Base-by-base conservation (phyloP, 345 rosid genomes). In the Ricinus communis region DNA sequence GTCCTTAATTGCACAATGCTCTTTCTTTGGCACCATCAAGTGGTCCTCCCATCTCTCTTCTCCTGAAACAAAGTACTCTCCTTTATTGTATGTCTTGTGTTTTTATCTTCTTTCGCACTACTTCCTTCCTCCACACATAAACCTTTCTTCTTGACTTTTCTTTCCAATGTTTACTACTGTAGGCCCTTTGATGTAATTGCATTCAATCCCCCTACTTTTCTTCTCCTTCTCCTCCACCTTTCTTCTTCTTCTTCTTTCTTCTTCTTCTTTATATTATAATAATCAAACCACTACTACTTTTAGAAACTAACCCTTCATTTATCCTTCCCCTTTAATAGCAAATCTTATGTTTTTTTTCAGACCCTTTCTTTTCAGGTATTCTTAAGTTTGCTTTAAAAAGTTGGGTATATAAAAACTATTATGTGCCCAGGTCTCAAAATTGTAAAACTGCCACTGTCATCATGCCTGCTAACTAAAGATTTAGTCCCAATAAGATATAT, bases 21-120 rank as follows among this genome's bases (percentile, higher is more conserved):
- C 22, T 16, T 58, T 19, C 43, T 58, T 58, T 58, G 63, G 24
- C 63, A 30, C 22, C n/a, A 15, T 14, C 45, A 25, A 38, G 75
- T 82, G 82, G 82, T 75, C 82, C 80, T 54, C 0, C n/a, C n/a
- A n/a, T n/a, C 11, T 27, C 4, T 15, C n/a, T 8, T 7, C 22
- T 58, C 13, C 19, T 64, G 16, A 69, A 49, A 22, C 24, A 12
- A 74, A 68, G 73, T 68, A 69, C 69, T 54, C 12, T 45, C 40
- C 31, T 36, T 22, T n/a, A 15, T 46, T 43, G 25, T 11, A 21
- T 30, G 53, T 71, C 51, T 63, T 33, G 65, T 62, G 76, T 68
- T 74, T 68, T 49, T 65, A 68, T 55, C 78, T 71, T 49, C 72
- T 71, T 64, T 68, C 60, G 69, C 66, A 52, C 71, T 25, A 12